Evolutionary conservation across 257 asterid genomes (phyloP), one percentile per base, ranked within the genome.

Genomic region (Capsicum chinense): DNA sequence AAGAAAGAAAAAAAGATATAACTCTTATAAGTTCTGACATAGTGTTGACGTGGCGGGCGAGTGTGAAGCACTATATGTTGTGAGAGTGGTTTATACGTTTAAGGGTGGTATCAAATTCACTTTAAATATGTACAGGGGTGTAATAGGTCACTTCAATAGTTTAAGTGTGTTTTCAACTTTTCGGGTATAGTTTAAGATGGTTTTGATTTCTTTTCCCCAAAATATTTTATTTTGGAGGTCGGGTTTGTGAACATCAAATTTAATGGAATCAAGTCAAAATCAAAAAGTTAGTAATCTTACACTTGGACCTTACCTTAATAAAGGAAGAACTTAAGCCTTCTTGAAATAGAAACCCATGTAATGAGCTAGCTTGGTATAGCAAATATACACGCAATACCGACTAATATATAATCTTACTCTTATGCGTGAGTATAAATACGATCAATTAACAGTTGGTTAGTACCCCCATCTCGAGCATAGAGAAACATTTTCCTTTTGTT

Each of bases 281-380:
- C 56, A 19, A 12, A 70, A 70, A n/a, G 15, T 7, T 17, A 70
- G 57, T 70, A 47, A 70, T 70, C 56, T 70, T 70, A 17, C 37
- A 42, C 37, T 44, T 10, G 52, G 56, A 17, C 79, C 56, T 70
- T 69, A 69, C 33, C 15, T 9, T 69, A 42, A 69, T 39, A 44
- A 42, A 16, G 15, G 33, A 69, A 69, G 79, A 69, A 69, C 79
- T 16, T 17, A 17, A 17, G 33, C 56, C 16, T 70, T 70, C 79
- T 17, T 19, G 8, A 70, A 39, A 44, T 44, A 42, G 79, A 70
- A 70, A 70, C 37, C 57, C 42, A 9, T 70, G 5, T 44, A 56
- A 44, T 44, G 79, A 70, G 57, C 79, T 44, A 70, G 50, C 79
- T 44, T 70, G 79, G 79, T 16, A 5, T 70, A 17, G 56, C 9